A percentile compares a stretch with the other conserved stretches of the same genome.
Evolutionary conservation across 192 early-diverging fungal genomes (phyloP).

Genomic region (Podila clonocystis): DNA sequence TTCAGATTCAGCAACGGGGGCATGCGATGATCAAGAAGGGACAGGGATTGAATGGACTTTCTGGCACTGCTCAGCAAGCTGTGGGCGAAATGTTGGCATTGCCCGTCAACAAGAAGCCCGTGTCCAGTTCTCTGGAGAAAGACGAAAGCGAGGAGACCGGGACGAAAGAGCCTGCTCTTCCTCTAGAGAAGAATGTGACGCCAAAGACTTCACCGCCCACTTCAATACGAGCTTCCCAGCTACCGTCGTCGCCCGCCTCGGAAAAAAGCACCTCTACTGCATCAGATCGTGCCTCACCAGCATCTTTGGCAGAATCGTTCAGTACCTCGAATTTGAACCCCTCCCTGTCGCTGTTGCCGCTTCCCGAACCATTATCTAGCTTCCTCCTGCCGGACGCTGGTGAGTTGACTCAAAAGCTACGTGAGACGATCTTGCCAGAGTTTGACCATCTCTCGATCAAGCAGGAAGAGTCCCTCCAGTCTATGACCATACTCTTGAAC

Average conservation of each 20-base stretch:
- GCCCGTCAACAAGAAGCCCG: background rate
- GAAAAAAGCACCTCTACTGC: background rate
- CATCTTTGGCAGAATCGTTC: background rate
- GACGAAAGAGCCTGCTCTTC: background rate
- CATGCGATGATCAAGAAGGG: conserved; percentile 21
- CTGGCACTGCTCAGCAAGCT: background rate
- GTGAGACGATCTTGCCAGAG: conserved; percentile 42
- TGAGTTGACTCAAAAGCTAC: conserved; percentile 28
- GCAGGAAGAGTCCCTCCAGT: conserved; percentile 41
- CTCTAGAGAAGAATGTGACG: background rate
- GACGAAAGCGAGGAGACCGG: background rate
- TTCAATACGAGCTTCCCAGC: background rate
- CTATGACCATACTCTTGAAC: conserved; percentile 54
- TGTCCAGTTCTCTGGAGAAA: background rate
- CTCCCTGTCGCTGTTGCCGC: conserved; percentile 10
- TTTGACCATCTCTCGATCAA: conserved; percentile 44
- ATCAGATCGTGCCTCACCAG: background rate
- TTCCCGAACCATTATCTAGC: conserved; percentile 18
- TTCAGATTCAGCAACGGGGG: conserved; percentile 32
- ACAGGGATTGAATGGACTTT: background rate
- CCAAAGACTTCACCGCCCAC: background rate
- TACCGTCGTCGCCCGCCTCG: background rate
- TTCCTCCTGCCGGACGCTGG: conserved; percentile 11
- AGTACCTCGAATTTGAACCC: background rate
- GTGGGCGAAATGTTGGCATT: background rate